These are phyloP conservation scores for Aspergillus brasiliensis DNA, from an alignment of 2,329 filamentous ascomycete species.

Conservation along the genomic window DNA sequence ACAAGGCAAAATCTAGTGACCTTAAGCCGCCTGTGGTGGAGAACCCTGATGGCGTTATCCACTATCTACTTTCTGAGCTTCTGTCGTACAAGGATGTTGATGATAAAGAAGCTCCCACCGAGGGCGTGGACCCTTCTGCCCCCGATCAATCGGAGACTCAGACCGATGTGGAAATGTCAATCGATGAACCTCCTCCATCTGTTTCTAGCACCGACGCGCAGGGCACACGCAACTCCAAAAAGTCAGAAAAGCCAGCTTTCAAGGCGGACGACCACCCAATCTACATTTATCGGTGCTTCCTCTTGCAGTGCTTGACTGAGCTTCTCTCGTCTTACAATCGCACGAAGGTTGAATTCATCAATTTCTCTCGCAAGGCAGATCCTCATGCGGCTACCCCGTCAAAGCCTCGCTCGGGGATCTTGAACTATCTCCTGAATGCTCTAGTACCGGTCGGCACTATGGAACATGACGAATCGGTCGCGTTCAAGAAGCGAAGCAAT, in stretches of 20 bases:
- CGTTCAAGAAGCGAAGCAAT: conserved; percentile 79
- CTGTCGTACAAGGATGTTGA: conserved; percentile 91
- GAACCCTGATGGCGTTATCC: conserved; percentile 90
- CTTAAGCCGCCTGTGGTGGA: conserved; percentile 82
- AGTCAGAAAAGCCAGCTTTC: conserved; percentile 72
- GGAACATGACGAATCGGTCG: conserved; percentile 72
- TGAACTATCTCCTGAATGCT: conserved; percentile 90
- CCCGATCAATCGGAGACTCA: conserved; percentile 36
- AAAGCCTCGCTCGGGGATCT: conserved; percentile 86
- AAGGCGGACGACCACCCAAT: conserved; percentile 93
- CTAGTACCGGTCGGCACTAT: conserved; percentile 68
- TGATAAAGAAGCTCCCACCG: conserved; percentile 67
- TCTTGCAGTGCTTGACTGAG: conserved; percentile 89
- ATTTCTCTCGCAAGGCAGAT: conserved; percentile 91
- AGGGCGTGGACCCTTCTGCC: conserved; percentile 30
- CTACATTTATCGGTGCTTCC: conserved; percentile 93
- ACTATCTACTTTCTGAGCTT: conserved; percentile 90
- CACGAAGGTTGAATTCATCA: conserved; percentile 98
- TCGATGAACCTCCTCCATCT: conserved; percentile 40
- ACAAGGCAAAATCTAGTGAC: conserved; percentile 63
- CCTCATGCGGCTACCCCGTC: conserved; percentile 83
- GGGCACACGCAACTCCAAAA: conserved; percentile 55
- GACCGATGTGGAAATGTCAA: conserved; percentile 55
- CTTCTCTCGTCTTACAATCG: conserved; percentile 89
- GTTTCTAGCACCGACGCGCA: conserved; percentile 34